Evolutionary conservation across 352 stramenopile species (phyloP).

Genomic region (Thalassiosira hispida): DNA sequence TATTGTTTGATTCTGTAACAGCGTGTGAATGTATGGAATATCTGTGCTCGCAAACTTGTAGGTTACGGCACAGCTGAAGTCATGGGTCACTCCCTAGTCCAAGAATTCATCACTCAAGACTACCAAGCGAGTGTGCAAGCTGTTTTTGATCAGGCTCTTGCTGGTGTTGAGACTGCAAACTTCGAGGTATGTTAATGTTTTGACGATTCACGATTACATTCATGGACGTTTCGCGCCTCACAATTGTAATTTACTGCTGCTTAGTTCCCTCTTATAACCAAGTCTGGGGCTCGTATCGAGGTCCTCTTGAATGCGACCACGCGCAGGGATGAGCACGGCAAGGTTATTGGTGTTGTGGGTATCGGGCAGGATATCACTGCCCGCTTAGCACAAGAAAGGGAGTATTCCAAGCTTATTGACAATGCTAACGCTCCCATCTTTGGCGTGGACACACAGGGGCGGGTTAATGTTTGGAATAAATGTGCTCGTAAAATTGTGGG

Average conservation of each 20-base stretch:
- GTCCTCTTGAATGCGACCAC: constrained; percentile 54
- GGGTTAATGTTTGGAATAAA: constrained; percentile 90
- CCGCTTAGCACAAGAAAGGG: constrained; percentile 34
- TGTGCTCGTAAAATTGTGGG: constrained; percentile 89
- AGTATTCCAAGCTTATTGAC: constrained; percentile 80
- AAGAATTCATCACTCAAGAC: constrained; percentile 87
- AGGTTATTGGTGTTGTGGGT: constrained; percentile 90
- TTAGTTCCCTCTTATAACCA: constrained; percentile 17
- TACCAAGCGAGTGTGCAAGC: constrained; percentile 73
- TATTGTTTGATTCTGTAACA: no score
- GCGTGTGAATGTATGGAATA: constrained; percentile 87
- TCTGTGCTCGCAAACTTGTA: constrained; percentile 48
- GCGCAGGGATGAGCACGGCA: constrained; percentile 88
- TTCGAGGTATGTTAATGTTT: no score
- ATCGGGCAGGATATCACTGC: constrained; percentile 78
- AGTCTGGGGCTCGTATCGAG: constrained; percentile 28
- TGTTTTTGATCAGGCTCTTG: constrained; percentile 60
- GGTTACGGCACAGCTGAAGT: constrained; percentile 89
- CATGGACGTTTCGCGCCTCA: no score
- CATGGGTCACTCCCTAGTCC: constrained; percentile 87
- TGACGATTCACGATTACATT: no score
- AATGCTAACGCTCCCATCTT: constrained; percentile 65
- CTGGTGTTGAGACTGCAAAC: constrained; percentile 52
- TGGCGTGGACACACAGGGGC: constrained; percentile 86
- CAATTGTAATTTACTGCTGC: no score